A percentile compares a stretch with the other conserved stretches of the same genome.
Evolutionary conservation across 352 stramenopile genomes (phyloP).

Genomic region (Phytophthora melonis): DNA sequence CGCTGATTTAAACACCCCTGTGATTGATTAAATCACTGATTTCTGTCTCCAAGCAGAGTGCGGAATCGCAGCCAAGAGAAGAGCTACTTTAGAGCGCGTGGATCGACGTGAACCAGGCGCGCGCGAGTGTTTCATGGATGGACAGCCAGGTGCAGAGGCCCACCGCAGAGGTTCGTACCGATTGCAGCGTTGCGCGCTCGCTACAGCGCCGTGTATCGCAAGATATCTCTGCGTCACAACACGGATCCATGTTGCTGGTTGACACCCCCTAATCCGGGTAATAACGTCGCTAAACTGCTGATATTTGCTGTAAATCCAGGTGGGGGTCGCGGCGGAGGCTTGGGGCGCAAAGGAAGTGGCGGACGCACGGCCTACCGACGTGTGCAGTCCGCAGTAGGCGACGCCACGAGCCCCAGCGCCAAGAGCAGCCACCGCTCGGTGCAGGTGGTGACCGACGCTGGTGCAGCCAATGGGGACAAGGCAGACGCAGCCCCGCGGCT

Average conservation of each 20-base stretch:
- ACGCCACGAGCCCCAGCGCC: conserved; percentile 6
- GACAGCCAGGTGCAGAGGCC: conserved; percentile 25
- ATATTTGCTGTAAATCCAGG: conserved; percentile 20
- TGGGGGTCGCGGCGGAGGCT: conserved; percentile 37
- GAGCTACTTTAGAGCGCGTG: no score
- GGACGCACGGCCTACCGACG: conserved; percentile 51
- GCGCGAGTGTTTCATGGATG: conserved; percentile 45
- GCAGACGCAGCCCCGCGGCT: conserved; percentile 3
- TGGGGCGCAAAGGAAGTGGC: conserved; percentile 34
- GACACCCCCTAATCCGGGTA: background rate
- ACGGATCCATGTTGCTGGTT: conserved; percentile 11
- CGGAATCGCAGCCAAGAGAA: no score
- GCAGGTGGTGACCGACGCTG: conserved; percentile 28
- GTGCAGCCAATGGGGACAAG: conserved; percentile 4
- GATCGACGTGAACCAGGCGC: no score
- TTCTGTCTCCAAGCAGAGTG: no score
- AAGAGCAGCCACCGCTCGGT: conserved; percentile 26
- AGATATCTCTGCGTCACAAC: background rate
- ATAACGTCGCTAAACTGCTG: background rate
- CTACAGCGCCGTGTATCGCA: background rate
- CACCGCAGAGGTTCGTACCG: conserved; percentile 37
- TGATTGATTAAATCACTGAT: no score
- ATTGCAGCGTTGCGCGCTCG: no score
- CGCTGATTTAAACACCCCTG: background rate
- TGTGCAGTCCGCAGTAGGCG: conserved; percentile 39